Conservation (phyloP, 2,329 filamentous ascomycete species). For the Xylaria sp. region DNA sequence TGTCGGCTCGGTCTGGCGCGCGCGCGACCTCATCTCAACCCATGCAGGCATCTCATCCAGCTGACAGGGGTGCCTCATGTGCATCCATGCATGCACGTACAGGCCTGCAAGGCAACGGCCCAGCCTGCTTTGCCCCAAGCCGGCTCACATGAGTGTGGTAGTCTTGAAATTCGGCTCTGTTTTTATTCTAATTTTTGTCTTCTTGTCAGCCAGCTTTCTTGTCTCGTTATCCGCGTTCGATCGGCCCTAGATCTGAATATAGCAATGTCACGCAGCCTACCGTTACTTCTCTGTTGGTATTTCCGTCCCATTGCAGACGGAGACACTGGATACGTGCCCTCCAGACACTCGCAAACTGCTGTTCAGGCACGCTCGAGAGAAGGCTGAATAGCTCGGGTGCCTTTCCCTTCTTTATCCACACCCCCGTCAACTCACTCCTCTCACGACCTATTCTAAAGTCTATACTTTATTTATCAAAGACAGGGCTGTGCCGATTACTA, state of each 20-base stretch:
- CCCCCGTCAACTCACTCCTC: constrained; percentile 45
- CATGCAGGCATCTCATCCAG: constrained; percentile 37
- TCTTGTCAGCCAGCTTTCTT: constrained; percentile 39
- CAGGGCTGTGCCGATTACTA: constrained; percentile 52
- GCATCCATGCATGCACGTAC: constrained; percentile 29
- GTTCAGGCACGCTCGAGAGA: constrained; percentile 43
- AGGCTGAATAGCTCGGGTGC: constrained; percentile 53
- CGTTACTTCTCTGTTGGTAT: constrained; percentile 51
- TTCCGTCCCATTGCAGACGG: constrained; percentile 54
- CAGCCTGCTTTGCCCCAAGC: constrained; percentile 43
- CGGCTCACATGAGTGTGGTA: constrained; percentile 41
- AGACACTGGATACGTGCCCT: constrained; percentile 48
- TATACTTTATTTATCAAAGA: constrained; percentile 50
- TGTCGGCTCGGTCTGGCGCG: constrained; percentile 30
- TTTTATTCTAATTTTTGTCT: constrained; percentile 37
- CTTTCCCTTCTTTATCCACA: constrained; percentile 49
- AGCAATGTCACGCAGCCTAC: constrained; percentile 55
- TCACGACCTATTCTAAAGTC: constrained; percentile 46
- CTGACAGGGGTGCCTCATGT: constrained; percentile 38
- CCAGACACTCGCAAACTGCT: constrained; percentile 45
- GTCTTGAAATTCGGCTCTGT: constrained; percentile 32
- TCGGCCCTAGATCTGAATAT: constrained; percentile 54
- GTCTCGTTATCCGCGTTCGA: constrained; percentile 45
- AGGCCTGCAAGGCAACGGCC: constrained; percentile 40
- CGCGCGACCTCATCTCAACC: constrained; percentile 32